These are phyloP conservation scores for Blepharisma japonicum DNA, from an alignment of 73 alveolate genomes.

Conservation along the genomic window DNA sequence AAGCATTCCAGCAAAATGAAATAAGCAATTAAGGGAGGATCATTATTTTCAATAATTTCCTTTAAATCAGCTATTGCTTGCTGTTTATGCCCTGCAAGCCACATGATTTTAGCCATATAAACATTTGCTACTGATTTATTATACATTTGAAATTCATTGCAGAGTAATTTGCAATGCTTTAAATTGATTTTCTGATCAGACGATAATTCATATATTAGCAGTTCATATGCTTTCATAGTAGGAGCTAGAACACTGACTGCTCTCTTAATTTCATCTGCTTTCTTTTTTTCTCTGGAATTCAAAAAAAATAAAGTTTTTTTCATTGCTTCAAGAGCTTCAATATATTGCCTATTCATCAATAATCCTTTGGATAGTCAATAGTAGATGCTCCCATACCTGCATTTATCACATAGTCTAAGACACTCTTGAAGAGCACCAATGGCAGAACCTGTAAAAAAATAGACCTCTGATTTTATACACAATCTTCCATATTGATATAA, in stretches of 20 bases:
- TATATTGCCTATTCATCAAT: not conserved
- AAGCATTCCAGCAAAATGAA: not conserved
- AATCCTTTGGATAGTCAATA: not conserved
- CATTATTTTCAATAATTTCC: not conserved
- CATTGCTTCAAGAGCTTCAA: not conserved
- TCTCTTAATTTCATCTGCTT: not conserved
- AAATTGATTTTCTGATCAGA: not conserved
- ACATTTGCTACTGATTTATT: not conserved
- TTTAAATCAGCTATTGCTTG: not conserved
- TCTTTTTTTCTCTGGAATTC: not conserved
- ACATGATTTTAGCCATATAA: not conserved
- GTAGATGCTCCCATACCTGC: not conserved
- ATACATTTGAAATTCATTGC: not conserved
- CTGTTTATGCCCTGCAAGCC: not conserved
- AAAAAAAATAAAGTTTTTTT: not conserved
- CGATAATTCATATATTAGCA: not conserved
- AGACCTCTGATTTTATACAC: not conserved
- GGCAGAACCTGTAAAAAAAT: slow-evolving; percentile 40
- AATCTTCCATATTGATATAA: slow-evolving; percentile 29
- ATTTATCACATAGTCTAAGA: slow-evolving; percentile 39
- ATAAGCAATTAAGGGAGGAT: not conserved
- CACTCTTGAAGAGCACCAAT: slow-evolving; percentile 59
- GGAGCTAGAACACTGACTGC: not conserved
- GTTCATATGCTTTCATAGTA: not conserved
- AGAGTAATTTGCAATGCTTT: not conserved